A percentile compares a stretch with the other conserved stretches of the same genome.
Conservation (phyloP, 2,329 filamentous ascomycete genomes). For the Ophiostoma sp. region DNA sequence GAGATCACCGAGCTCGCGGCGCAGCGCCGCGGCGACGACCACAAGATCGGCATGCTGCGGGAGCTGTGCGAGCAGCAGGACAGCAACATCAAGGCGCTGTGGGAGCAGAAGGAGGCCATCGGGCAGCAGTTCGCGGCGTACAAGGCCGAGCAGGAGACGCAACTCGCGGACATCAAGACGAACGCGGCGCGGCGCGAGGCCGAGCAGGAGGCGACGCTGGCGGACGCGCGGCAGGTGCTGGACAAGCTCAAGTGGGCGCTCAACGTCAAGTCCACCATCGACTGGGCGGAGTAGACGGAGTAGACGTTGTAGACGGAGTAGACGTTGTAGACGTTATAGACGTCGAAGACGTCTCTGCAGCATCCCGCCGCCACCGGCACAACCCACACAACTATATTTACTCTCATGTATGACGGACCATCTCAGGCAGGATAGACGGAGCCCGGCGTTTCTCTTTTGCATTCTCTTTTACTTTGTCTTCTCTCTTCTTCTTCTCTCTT, state of each 20-base stretch:
- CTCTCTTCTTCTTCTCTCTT: slow-evolving; percentile 4
- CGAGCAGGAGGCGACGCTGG: slow-evolving; percentile 55
- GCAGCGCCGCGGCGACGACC: slow-evolving; percentile 55
- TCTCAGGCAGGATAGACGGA: slow-evolving; percentile 22
- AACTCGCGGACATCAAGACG: slow-evolving; percentile 54
- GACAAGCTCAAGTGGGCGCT: slow-evolving; percentile 69
- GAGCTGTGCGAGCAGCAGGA: slow-evolving; percentile 70
- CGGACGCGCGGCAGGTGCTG: slow-evolving; percentile 55
- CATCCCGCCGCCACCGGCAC: background rate
- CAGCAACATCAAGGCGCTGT: slow-evolving; percentile 57
- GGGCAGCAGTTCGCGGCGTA: slow-evolving; percentile 56
- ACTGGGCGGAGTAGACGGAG: slow-evolving; percentile 43
- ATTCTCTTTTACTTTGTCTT: background rate
- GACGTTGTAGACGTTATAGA: background rate
- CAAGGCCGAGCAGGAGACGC: slow-evolving; percentile 58
- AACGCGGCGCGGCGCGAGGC: slow-evolving; percentile 53
- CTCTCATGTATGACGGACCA: slow-evolving; percentile 18
- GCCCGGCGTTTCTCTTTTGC: slow-evolving; percentile 19
- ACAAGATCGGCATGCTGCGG: slow-evolving; percentile 57
- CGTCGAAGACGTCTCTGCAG: background rate
- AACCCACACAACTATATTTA: background rate
- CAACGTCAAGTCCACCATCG: slow-evolving; percentile 58
- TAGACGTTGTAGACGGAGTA: background rate
- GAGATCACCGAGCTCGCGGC: slow-evolving; percentile 52
- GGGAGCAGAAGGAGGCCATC: slow-evolving; percentile 58